phyloP scores from a whole-genome alignment of 371 early-diverging fungal species.

The Saksenaea oblongispora region DNA sequence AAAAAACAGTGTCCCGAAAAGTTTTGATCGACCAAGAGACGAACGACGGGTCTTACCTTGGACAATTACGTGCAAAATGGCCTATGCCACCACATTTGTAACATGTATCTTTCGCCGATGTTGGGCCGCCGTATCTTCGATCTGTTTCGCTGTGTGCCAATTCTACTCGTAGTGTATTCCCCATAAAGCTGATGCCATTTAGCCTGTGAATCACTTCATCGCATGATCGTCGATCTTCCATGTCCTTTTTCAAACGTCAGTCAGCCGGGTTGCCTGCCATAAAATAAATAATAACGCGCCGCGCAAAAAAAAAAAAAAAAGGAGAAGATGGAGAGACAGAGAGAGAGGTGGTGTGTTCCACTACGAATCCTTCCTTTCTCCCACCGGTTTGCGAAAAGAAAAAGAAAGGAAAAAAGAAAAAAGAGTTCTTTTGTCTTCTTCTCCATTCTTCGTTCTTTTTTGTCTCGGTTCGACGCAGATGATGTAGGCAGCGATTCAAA shows the following conservation, averaged over 20 bases:
- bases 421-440: background rate
- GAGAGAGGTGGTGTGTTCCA: conserved; percentile 1
- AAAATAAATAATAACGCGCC: background rate
- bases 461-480: conserved; percentile 1
- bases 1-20: background rate
- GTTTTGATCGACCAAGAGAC: conserved; percentile 1
- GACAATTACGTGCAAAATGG: conserved; percentile 9
- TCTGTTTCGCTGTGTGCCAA: conserved; percentile 9
- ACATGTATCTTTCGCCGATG: conserved; percentile 4
- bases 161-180: conserved; percentile 5
- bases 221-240: conserved; percentile 12
- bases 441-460: background rate
- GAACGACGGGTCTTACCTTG: conserved; percentile 8
- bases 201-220: conserved; percentile 7
- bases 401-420: too few relatives aligned
- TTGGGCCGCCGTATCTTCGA: conserved; percentile 4
- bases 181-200: conserved; percentile 8
- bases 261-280: background rate
- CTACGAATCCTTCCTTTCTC: background rate
- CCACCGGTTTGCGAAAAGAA: background rate
- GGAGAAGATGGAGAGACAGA: conserved; percentile 1
- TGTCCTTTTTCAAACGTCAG: conserved; percentile 9
- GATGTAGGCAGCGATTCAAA: conserved; percentile 1
- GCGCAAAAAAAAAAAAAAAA: conserved; percentile 6
- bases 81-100: conserved; percentile 9